Evolutionary conservation across 768 basidiomycete genomes (phyloP).

Genomic region (Lactarius hatsudake): DNA sequence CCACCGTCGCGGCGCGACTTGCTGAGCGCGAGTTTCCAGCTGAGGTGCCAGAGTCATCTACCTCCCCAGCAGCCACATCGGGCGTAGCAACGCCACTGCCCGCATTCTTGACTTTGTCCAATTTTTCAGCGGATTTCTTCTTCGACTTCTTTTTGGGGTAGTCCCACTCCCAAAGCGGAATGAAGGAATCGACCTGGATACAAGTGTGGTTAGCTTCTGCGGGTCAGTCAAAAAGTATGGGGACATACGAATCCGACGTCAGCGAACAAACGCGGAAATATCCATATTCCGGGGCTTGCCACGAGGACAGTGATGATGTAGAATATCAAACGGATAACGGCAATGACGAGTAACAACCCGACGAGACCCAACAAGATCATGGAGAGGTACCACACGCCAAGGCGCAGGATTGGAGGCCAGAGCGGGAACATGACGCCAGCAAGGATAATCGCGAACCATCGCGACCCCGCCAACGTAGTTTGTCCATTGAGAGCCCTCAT

Average conservation of each 20-base stretch:
- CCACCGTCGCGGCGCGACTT: conserved; percentile 34
- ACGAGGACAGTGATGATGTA: conserved; percentile 89
- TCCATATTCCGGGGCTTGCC: conserved; percentile 92
- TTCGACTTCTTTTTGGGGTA: conserved; percentile 65
- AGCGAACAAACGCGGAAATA: conserved; percentile 96
- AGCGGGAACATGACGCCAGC: conserved; percentile 99
- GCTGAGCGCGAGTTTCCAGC: conserved; percentile 35
- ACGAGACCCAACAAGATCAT: conserved; percentile 85
- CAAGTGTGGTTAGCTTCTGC: conserved; percentile 4
- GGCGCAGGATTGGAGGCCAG: conserved; percentile 90
- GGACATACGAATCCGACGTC: conserved; percentile 95
- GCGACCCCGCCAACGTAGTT: conserved; percentile 86
- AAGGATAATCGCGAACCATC: conserved; percentile 92
- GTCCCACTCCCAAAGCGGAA: conserved; percentile 97
- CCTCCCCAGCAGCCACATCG: conserved; percentile 42
- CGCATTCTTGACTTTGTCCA: conserved; percentile 43
- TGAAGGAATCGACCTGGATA: conserved; percentile 91
- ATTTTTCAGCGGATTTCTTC: conserved; percentile 54
- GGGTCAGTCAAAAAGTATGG: neutral
- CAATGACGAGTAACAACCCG: conserved; percentile 86
- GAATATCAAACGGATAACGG: conserved; percentile 88
- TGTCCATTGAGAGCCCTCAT: conserved; percentile 90
- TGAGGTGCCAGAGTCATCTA: conserved; percentile 37
- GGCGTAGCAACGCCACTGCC: conserved; percentile 35
- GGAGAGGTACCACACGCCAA: conserved; percentile 95